Base-by-base conservation (phyloP, 2,329 filamentous ascomycete species). In the Penicillium sp. region DNA sequence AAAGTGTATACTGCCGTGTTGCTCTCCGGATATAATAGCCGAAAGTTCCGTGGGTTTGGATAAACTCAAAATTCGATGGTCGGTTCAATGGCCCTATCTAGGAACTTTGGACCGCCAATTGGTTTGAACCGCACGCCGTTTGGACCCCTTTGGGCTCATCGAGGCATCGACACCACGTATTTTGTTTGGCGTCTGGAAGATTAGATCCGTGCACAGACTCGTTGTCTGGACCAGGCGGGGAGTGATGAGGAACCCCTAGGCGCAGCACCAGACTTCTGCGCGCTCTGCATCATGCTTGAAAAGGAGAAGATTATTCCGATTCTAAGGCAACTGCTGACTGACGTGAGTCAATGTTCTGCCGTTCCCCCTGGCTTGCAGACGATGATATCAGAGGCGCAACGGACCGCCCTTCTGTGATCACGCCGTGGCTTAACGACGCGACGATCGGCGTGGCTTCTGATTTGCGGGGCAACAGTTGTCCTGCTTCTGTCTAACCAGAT, bases 1-100 rank as follows among this genome's bases (percentile, higher is more conserved):
- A 27, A 52, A 40, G 18, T 11, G 35, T 25, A 45, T 27, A 25
- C 33, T 37, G 50, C 43, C n/a, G 40, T 33, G 27, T 33, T 51
- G 43, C 59, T 54, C 52, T 42, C 29, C n/a, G n/a, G n/a, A n/a
- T n/a, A n/a, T n/a, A n/a, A n/a, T n/a, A n/a, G n/a, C n/a, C n/a
- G n/a, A n/a, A n/a, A n/a, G n/a, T n/a, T n/a, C 29, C 29, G 29
- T 12, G 29, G 45, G 41, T 46, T 51, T 27, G 55, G 15, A 60
- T 60, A 64, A 61, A 55, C 62, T 63, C 60, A 63, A 63, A 54
- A 60, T 64, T 63, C 48, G 43, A 60, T 58, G 55, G 52, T 60
- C 45, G 45, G 37, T 31, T 54, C 5, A 9, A 5, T 27, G 9
- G 9, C 26, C 5, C 29, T 4, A 33, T 4, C 11, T 12, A 6